phyloP scores from a whole-genome alignment of 768 basidiomycete genomes.

The Chlorophyllum brunneum region DNA sequence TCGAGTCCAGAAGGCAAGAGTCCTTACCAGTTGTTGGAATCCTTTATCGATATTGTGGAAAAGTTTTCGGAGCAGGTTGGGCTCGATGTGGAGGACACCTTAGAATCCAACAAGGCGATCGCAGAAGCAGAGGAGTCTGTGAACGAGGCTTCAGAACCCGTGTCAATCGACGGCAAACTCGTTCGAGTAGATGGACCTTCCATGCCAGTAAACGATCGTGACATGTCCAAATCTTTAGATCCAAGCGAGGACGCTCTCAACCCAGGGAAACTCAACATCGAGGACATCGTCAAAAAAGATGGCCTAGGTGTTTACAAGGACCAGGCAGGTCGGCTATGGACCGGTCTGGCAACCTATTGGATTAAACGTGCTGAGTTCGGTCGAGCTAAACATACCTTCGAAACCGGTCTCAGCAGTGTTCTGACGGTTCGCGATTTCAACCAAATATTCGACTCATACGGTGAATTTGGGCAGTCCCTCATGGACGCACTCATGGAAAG shows the following conservation, averaged over 20 bases:
- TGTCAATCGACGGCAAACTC: slow-evolving; percentile 53
- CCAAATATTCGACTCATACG: slow-evolving; percentile 95
- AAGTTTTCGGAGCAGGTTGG: slow-evolving; percentile 91
- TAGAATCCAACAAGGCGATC: slow-evolving; percentile 47
- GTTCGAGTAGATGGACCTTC: slow-evolving; percentile 72
- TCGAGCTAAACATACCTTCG: slow-evolving; percentile 83
- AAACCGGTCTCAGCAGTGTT: slow-evolving; percentile 77
- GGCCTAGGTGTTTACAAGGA: slow-evolving; percentile 91
- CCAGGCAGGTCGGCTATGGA: slow-evolving; percentile 95
- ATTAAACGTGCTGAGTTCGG: slow-evolving; percentile 97
- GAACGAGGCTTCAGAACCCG: slow-evolving; percentile 28
- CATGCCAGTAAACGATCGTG: slow-evolving; percentile 48
- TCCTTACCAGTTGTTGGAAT: slow-evolving; percentile 88
- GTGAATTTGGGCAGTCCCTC: slow-evolving; percentile 88
- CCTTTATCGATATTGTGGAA: slow-evolving; percentile 91
- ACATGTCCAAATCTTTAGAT: slow-evolving; percentile 52
- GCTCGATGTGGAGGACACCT: slow-evolving; percentile 73
- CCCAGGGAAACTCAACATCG: slow-evolving; percentile 75
- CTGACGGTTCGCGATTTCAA: slow-evolving; percentile 96
- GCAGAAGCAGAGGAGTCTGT: slow-evolving; percentile 46
- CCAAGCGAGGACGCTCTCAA: slow-evolving; percentile 82
- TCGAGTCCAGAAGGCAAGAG: slow-evolving; percentile 90
- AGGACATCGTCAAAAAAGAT: slow-evolving; percentile 78
- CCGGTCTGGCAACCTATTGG: slow-evolving; percentile 96
- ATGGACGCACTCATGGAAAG: slow-evolving; percentile 88